Conservation (phyloP, 805 yeast species). For the Kodamaea lidongshanica region DNA sequence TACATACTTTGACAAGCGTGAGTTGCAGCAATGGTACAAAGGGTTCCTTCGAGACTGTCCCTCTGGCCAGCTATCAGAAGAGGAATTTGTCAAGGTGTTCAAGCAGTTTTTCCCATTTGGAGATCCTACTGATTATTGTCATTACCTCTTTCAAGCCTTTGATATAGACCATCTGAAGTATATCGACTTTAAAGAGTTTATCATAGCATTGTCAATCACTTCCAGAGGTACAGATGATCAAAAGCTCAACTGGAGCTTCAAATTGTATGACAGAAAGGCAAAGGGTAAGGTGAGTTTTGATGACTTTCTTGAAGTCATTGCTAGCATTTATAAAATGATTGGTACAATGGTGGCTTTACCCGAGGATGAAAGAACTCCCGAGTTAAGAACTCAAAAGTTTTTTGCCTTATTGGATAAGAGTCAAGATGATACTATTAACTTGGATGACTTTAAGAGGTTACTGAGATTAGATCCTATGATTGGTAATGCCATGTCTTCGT, state of each 20-base stretch:
- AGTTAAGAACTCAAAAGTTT: slow-evolving; percentile 74
- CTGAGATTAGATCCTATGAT: slow-evolving; percentile 74
- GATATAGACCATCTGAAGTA: slow-evolving; percentile 75
- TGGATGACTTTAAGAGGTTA: slow-evolving; percentile 80
- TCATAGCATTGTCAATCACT: slow-evolving; percentile 78
- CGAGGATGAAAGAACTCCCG: slow-evolving; percentile 90
- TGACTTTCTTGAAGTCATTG: slow-evolving; percentile 74
- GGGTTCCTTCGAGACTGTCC: slow-evolving; percentile 95
- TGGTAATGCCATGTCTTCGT: slow-evolving; percentile 67
- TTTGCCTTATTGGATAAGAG: slow-evolving; percentile 70
- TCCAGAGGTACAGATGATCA: slow-evolving; percentile 82
- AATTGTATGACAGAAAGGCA: slow-evolving; percentile 74
- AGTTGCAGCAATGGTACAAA: slow-evolving; percentile 97
- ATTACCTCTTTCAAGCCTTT: slow-evolving; percentile 80
- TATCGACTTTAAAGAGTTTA: slow-evolving; percentile 89
- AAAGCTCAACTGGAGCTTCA: slow-evolving; percentile 84
- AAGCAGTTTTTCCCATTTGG: slow-evolving; percentile 98
- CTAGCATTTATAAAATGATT: slow-evolving; percentile 88
- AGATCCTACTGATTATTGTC: slow-evolving; percentile 88
- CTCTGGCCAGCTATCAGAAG: slow-evolving; percentile 75
- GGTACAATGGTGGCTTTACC: slow-evolving; percentile 88
- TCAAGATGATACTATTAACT: slow-evolving; percentile 54
- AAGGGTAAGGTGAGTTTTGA: slow-evolving; percentile 70
- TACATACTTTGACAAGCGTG: slow-evolving; percentile 88
- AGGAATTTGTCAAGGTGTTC: slow-evolving; percentile 86